Base-by-base conservation (phyloP, 805 yeast genomes). In the Wickerhamomyces chambardii region DNA sequence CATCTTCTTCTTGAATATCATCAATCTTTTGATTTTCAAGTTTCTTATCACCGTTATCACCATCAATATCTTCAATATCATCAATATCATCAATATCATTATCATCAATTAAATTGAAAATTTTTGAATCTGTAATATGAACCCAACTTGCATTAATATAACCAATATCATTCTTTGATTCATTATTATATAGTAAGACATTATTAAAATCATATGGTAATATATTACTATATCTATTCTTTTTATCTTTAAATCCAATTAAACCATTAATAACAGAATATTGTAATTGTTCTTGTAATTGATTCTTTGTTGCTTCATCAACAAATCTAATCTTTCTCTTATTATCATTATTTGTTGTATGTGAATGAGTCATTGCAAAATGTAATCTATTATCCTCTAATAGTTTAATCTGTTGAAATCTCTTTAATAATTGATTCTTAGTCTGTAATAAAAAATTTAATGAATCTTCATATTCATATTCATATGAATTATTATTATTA, bases 121-220 rank as follows among this genome's bases (percentile, higher is more conserved):
- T n/a, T n/a, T n/a, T n/a, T n/a, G 94, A 83, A 24, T 24, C 27
- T 24, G 7, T 12, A 11, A 24, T 14, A 24, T 24, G 12, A 12
- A 24, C 12, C 27, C 27, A 24, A 24, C 27, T 24, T 0, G 96
- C 97, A 59, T 87, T 89, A 45, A 89, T 84, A 50, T 89, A 87
- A 32, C 46, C n/a, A n/a, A n/a, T n/a, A n/a, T 58, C 6, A 21
- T 37, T 2, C 57, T 55, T 2, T 45, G 26, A 3, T 34, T 28
- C 1, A 59, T 57, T n/a, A n/a, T n/a, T n/a, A 5, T 48, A 41
- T 11, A 77, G 53, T 25, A 48, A 52, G 3, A 78, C 78, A 27
- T 85, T 53, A 29, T 70, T 75, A 36, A 62, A 58, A 46, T 82
- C 85, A 63, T 69, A 83, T 1, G 92, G 86, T 30, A 75, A 53